Base-by-base conservation (phyloP, 805 yeast genomes). In the Kuraishia hungarica region DNA sequence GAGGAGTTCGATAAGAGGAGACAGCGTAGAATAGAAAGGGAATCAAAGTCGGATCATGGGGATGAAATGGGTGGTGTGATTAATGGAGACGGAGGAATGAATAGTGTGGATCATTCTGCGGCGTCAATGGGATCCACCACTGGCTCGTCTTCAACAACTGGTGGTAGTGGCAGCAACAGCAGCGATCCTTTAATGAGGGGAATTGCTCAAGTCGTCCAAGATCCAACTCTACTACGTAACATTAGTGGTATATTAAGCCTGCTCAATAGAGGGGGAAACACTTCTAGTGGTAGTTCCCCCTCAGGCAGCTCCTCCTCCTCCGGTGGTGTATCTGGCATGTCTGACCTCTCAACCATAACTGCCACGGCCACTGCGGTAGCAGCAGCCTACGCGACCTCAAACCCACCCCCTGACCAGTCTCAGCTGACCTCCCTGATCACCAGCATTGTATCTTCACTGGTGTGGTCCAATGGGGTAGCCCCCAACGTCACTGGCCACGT, bases 1-100 rank as follows among this genome's bases (percentile, higher is more conserved):
- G 73, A 74, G 2, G 96, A 90, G 66, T 89, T 87, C 64, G 79
- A 75, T 51, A 79, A 76, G 58, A 75, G 96, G 26, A 81, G 82
- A 60, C 79, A 78, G 55, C 83, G 81, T 63, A 71, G 96, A 54
- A 60, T 83, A 47, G 72, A 75, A 53, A 77, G 80, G 63, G 76
- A 72, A 56, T 62, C 48, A 13, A 39, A 22, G 29, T 7, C 43
- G 8, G n/a, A 13, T 35, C n/a, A n/a, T n/a, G n/a, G n/a, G n/a
- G n/a, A n/a, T n/a, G n/a, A n/a, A n/a, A n/a, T n/a, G n/a, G 43
- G n/a, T 3, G 43, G 17, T 15, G 6, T 13, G 3, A 10, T 46
- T 59, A 47, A 51, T 50, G 26, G 61, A 51, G 24, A 24, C 51
- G 39, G 43, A 10, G 11, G 17, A 7, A 10, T 35, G n/a, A 35